Conservation (phyloP, 495 filamentous ascomycete species). For the Astrothelium macrocarpum region DNA sequence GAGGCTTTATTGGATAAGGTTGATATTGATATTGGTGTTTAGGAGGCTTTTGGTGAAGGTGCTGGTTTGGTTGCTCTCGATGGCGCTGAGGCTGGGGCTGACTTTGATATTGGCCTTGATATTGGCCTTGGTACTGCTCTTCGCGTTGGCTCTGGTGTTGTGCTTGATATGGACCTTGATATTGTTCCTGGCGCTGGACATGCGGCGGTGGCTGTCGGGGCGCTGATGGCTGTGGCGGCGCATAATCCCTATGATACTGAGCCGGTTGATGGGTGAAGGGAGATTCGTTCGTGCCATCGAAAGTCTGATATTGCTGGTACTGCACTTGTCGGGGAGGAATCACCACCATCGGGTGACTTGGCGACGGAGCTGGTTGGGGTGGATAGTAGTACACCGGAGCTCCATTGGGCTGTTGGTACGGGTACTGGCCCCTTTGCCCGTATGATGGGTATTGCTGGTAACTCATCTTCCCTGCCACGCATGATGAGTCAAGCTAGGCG, state of each 20-base stretch:
- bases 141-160: background rate
- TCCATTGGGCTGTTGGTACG: background rate
- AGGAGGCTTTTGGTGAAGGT: slow-evolving; percentile 23
- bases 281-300: background rate
- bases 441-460: background rate
- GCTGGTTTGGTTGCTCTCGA: slow-evolving; percentile 18
- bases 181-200: background rate
- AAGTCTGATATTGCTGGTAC: slow-evolving; percentile 16
- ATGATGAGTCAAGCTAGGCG: background rate
- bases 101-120: background rate
- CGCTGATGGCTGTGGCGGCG: background rate
- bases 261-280: slow-evolving; percentile 6
- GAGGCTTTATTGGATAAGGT: slow-evolving; percentile 23
- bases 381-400: background rate
- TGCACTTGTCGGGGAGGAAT: slow-evolving; percentile 6
- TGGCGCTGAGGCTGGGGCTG: slow-evolving; percentile 21
- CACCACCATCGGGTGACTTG: background rate
- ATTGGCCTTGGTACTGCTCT: background rate
- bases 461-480: background rate
- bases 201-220: background rate
- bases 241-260: background rate
- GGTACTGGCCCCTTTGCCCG: background rate
- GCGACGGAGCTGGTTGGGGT: background rate
- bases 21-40: slow-evolving; percentile 27
- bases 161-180: background rate